Base-by-base conservation (phyloP, 2,329 filamentous ascomycete species). In the Colletotrichum lini region DNA sequence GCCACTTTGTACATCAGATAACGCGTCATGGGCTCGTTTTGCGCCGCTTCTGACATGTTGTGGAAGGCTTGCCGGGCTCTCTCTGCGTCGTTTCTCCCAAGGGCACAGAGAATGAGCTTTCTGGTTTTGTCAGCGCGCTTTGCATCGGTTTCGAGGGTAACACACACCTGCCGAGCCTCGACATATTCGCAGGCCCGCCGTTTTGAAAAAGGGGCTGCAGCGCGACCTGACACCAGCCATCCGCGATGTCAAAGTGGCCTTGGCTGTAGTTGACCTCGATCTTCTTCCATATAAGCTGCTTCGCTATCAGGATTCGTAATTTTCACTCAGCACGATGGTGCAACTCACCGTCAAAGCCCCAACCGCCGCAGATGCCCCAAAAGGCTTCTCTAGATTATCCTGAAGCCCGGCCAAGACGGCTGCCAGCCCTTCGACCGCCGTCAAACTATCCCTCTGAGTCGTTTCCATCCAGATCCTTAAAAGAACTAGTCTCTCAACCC, bases 1-100 rank as follows among this genome's bases (percentile, higher is more conserved):
- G 92, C 90, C 21, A 92, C 84, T 77, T 93, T 94, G 80, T 94
- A 97, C 82, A 93, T 89, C 35, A 97, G 79, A 77, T 94, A 96
- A 45, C 88, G 85, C 3, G 93, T 94, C 75, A 92, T 85, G 0
- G 90, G 86, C 12, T 93, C 90, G 57, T 89, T 84, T 72, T 86
- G 88, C 21, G 86, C 86, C 0, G 80, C 75, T 18, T 89, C 83
- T 0, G 91, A 82, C 87, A 96, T 92, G 1, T 84, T 79, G 23
- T 84, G 80, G 73, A 92, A 91, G 0, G 87, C 79, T 40, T 88
- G 83, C 49, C 84, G 83, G 13, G 91, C 92, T 49, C 80, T 81
- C 4, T 85, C 82, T 18, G 87, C 77, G 66, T 92, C 87, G 42
- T 89, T 86, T 40, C 82, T 85, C 42, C 88, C 85, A 12, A 96